Evolutionary conservation across 306 rosid species (phyloP), one percentile per base, ranked within the genome.

Genomic region (Trifolium pratense): DNA sequence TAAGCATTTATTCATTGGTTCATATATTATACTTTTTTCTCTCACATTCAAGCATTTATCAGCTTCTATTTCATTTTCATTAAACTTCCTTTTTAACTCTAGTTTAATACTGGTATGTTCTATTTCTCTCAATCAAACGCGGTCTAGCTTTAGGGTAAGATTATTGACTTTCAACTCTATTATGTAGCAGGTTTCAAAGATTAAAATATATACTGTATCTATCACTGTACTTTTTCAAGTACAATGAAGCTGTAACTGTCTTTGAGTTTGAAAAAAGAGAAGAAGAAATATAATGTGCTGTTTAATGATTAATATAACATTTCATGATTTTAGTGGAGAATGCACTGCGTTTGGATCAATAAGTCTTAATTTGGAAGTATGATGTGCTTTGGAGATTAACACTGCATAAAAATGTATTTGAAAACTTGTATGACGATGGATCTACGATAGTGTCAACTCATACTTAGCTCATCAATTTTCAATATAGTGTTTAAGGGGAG

Each of bases 361-460:
- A 55, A 26, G 16, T 34, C 53, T 61, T 7, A 69, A 69, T 76
- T 53, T 67, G 60, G 45, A 46, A 20, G n/a, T 37, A 61, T 42
- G 12, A 1, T 46, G 52, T 40, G 36, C 9, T 45, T 43, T 70
- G 48, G 23, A 34, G 48, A 70, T 75, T 43, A 42, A 48, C 56
- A 40, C 29, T 53, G 20, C 42, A 13, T 21, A 17, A 53, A 13
- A 25, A 64, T 20, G 45, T 68, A 5, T 57, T 57, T 57, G 36
- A 37, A 57, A 53, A 20, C 29, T 51, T 51, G 1, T 51, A 16
- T 17, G 4, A 51, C 7, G 25, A 51, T 17, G 26, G 10, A 56
- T 12, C 37, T 6, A 8, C 26, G 62, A 71, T 71, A 11, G 20
- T 49, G 49, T 52, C 34, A 40, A 55, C 43, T 18, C 51, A 18